A percentile compares a stretch with the other conserved stretches of the same genome.
These are phyloP conservation scores for Roridomyces roridus DNA, from an alignment of 768 basidiomycete genomes.

Conservation along the genomic window DNA sequence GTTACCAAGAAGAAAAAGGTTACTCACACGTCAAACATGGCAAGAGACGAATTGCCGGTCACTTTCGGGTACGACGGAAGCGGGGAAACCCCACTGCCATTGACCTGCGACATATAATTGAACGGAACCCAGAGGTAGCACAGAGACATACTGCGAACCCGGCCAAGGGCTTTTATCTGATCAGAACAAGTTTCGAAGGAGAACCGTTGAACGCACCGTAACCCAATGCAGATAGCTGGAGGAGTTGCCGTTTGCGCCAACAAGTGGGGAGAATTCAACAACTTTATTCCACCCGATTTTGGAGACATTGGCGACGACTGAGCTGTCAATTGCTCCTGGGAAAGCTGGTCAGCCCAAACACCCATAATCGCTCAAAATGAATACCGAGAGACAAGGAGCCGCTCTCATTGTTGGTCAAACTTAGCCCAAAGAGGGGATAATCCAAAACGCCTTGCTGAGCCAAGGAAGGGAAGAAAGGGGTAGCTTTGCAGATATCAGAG, in stretches of 20 bases:
- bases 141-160: conserved; percentile 53
- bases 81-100: conserved; percentile 56
- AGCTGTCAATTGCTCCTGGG: conserved; percentile 76
- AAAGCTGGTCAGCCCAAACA: conserved; percentile 6
- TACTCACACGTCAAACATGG: conserved; percentile 76
- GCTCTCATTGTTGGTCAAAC: conserved; percentile 60
- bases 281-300: conserved; percentile 78
- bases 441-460: conserved; percentile 68
- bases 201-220: conserved; percentile 36
- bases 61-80: conserved; percentile 68
- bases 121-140: background rate
- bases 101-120: conserved; percentile 49
- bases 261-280: conserved; percentile 75
- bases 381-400: conserved; percentile 73
- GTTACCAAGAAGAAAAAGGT: conserved; percentile 1
- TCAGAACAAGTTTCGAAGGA: background rate
- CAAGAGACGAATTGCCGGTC: conserved; percentile 62
- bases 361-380: no score
- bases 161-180: conserved; percentile 43
- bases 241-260: conserved; percentile 54
- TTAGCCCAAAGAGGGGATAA: conserved; percentile 81
- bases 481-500: conserved; percentile 47
- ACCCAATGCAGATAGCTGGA: conserved; percentile 83
- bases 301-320: conserved; percentile 65
- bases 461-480: conserved; percentile 70